These are phyloP conservation scores for Cryptococcus sp. DNA, from an alignment of 1,284 basidiomycete genomes.

Conservation along the genomic window DNA sequence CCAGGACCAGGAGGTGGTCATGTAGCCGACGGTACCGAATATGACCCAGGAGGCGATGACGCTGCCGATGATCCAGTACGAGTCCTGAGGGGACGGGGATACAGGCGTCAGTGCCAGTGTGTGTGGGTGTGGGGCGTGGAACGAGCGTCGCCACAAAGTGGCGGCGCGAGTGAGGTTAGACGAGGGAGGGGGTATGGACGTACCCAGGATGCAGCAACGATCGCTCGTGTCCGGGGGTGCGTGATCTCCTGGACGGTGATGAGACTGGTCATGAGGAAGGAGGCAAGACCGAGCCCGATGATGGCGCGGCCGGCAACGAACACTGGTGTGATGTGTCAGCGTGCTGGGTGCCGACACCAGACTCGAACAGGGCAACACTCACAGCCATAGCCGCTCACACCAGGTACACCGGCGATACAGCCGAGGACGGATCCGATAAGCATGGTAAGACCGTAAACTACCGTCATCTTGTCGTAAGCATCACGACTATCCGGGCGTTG, in stretches of 20 bases:
- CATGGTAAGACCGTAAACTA: conserved; percentile 50
- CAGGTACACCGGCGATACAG: conserved; percentile 42
- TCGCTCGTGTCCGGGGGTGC: conserved; percentile 43
- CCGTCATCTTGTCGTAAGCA: no score
- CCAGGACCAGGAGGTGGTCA: conserved; percentile 41
- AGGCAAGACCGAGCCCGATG: conserved; percentile 50
- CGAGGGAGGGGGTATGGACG: conserved; percentile 1
- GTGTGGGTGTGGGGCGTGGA: no score
- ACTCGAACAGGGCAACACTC: conserved; percentile 10
- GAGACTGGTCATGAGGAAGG: conserved; percentile 51
- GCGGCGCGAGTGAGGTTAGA: no score
- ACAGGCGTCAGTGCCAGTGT: background rate
- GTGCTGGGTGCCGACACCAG: no score
- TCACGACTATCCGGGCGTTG: no score
- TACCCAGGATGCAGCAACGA: conserved; percentile 45
- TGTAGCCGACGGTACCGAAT: conserved; percentile 35
- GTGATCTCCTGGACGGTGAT: conserved; percentile 50
- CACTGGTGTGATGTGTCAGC: conserved; percentile 20
- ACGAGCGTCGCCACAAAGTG: no score
- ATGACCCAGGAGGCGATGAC: conserved; percentile 40
- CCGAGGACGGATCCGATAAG: conserved; percentile 46
- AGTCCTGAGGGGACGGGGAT: conserved; percentile 29
- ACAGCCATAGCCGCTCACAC: conserved; percentile 45
- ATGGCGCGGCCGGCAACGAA: conserved; percentile 46
- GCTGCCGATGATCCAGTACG: conserved; percentile 44